A percentile compares a stretch with the other conserved stretches of the same genome.
Evolutionary conservation across 352 stramenopile genomes (phyloP).

Genomic region (Globisporangium iwayamae): DNA sequence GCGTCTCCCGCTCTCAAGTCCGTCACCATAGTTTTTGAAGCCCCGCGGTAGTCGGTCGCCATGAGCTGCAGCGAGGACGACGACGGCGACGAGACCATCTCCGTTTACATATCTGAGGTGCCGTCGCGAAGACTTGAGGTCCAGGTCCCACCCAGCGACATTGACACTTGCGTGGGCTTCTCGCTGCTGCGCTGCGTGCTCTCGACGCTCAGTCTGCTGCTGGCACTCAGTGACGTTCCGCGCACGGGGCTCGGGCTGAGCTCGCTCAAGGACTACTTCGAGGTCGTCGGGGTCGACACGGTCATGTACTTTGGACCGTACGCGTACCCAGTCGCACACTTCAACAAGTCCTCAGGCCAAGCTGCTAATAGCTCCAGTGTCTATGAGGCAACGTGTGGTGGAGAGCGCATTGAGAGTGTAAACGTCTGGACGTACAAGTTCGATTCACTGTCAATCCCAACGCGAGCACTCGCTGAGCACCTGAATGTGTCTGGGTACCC

Average conservation of each 20-base stretch:
- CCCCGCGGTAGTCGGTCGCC: no score
- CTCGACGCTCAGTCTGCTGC: slow-evolving; percentile 28
- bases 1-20: no score
- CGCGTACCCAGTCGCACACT: slow-evolving; percentile 35
- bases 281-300: slow-evolving; percentile 22
- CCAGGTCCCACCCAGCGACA: not conserved
- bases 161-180: slow-evolving; percentile 20
- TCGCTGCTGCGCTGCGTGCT: slow-evolving; percentile 27
- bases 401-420: slow-evolving; percentile 5
- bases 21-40: no score
- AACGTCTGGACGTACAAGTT: slow-evolving; percentile 35
- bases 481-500: slow-evolving; percentile 17
- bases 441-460: slow-evolving; percentile 28
- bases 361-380: not conserved
- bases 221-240: slow-evolving; percentile 49
- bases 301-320: slow-evolving; percentile 42
- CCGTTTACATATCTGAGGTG: not conserved
- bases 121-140: not conserved
- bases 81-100: not conserved
- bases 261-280: slow-evolving; percentile 21
- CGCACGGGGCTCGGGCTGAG: slow-evolving; percentile 37
- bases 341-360: slow-evolving; percentile 12
- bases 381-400: slow-evolving; percentile 13
- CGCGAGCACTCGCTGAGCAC: slow-evolving; percentile 12
- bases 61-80: not conserved